Base-by-base conservation (phyloP, 2,329 filamentous ascomycete genomes). In the Claviceps sp. region DNA sequence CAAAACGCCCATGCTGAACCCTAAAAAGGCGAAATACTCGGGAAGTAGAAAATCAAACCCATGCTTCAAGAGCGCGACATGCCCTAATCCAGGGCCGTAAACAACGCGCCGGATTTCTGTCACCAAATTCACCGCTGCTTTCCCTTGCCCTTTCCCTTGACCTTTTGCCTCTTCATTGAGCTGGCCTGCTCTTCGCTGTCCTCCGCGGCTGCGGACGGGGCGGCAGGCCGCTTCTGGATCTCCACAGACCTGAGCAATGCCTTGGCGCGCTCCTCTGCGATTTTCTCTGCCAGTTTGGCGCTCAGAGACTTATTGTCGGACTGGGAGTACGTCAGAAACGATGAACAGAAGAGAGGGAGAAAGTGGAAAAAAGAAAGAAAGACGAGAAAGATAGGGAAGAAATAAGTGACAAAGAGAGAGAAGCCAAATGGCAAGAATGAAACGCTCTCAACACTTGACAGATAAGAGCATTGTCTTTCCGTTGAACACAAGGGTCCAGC, bases 241-340 rank as follows among this genome's bases (percentile, higher is more conserved):
- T 71, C 67, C 4, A 74, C 64, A 1, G 67, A 67, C 58, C 71
- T 76, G 49, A 76, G 63, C 3, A 75, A 65, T 8, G 75, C 74
- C 62, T 74, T 77, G 42, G 74, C 75, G 8, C 72, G 69, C 64
- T 79, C 77, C 57, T 75, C 77, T 2, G 76, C 74, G 55, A 81
- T 75, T 64, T 77, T 75, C 56, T 79, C 75, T 4, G 71, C 71
- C 37, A 81, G 65, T 61, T 74, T 77, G 26, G 65, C 68, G 57
- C 73, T 77, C 48, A 81, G 63, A 2, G 67, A 61, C 53, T 77
- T 74, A 60, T 79, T 73, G 54, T 78, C 75, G 16, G 68, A 67
- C 74, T 76, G 46, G 30, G 4, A 22, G 18, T 3, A 8, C 22
- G 34, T 18, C 20, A 9, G 37, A 13, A 42, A 9, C 7, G 3